Evolutionary conservation across 768 basidiomycete genomes (phyloP).

Genomic region (Inosperma sp.): DNA sequence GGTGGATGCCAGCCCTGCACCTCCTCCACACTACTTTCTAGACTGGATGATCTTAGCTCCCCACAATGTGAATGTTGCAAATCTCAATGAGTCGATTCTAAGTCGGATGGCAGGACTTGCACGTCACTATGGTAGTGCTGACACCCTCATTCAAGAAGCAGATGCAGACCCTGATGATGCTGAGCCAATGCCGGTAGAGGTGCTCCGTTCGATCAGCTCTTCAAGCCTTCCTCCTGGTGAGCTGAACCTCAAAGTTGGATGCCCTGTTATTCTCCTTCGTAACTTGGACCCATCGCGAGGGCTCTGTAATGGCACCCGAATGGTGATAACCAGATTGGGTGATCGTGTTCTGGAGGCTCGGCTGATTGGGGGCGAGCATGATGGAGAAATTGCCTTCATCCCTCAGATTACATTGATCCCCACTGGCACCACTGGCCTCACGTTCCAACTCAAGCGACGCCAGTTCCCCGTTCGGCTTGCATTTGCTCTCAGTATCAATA

Average conservation of each 20-base stretch:
- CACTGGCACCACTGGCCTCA: conserved; percentile 8
- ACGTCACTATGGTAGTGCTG: conserved; percentile 21
- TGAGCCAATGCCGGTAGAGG: conserved; percentile 27
- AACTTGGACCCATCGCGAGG: conserved; percentile 25
- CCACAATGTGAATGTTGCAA: conserved; percentile 31
- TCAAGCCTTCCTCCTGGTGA: conserved; percentile 33
- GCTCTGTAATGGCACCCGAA: conserved; percentile 29
- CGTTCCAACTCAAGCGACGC: conserved; percentile 26
- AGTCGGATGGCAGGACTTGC: conserved; percentile 19
- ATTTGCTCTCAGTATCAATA: conserved; percentile 40
- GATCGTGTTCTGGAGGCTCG: conserved; percentile 26
- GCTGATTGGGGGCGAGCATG: conserved; percentile 35
- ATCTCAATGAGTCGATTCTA: conserved; percentile 27
- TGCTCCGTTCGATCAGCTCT: conserved; percentile 29
- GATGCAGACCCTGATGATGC: conserved; percentile 17
- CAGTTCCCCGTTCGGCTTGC: conserved; percentile 39
- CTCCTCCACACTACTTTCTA: conserved; percentile 26
- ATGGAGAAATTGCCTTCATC: conserved; percentile 34
- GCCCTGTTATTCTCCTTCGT: conserved; percentile 31
- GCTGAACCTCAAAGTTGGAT: conserved; percentile 27
- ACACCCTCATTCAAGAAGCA: conserved; percentile 22
- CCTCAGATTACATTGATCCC: conserved; percentile 31
- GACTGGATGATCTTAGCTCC: conserved; percentile 32
- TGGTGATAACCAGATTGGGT: conserved; percentile 18
- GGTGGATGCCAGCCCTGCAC: conserved; percentile 1